Evolutionary conservation across 306 rosid genomes (phyloP).

Genomic region (Dryas octopetala): DNA sequence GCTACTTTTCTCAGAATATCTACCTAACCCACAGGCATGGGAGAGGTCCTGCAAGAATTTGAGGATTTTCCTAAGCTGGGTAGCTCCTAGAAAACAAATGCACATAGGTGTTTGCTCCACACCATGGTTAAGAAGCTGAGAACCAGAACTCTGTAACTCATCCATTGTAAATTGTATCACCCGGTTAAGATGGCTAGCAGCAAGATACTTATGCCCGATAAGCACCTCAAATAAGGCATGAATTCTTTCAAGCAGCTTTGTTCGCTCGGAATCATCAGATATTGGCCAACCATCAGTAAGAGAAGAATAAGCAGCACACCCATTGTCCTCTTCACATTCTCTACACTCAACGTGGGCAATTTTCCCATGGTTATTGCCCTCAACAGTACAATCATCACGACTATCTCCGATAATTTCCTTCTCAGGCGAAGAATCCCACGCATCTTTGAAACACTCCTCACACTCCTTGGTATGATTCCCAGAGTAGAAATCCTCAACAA

Average conservation of each 20-base stretch:
- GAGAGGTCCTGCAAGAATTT: conserved; percentile 87
- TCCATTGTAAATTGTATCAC: conserved; percentile 78
- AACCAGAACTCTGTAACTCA: conserved; percentile 76
- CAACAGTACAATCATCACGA: conserved; percentile 33
- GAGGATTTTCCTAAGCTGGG: conserved; percentile 76
- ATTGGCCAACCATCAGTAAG: conserved; percentile 66
- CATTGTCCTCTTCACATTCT: conserved; percentile 43
- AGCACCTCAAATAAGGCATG: conserved; percentile 68
- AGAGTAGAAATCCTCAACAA: conserved; percentile 45
- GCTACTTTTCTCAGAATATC: conserved; percentile 58
- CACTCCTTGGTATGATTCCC: conserved; percentile 43
- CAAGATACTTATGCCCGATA: conserved; percentile 71
- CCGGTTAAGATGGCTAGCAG: conserved; percentile 78
- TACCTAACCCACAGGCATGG: conserved; percentile 73
- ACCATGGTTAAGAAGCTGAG: conserved; percentile 71
- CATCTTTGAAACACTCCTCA: conserved; percentile 55
- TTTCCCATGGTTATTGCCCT: conserved; percentile 39
- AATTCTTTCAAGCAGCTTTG: conserved; percentile 80
- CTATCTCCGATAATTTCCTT: conserved; percentile 38
- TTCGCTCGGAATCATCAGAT: conserved; percentile 76
- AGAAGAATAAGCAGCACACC: conserved; percentile 44
- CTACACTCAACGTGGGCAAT: conserved; percentile 35
- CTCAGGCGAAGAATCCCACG: conserved; percentile 49
- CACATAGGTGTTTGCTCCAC: conserved; percentile 78
- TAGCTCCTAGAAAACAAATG: conserved; percentile 85